Evolutionary conservation across 345 rosid genomes (phyloP), one percentile per base, ranked within the genome.

Genomic region (Eucalyptus polyanthemos): DNA sequence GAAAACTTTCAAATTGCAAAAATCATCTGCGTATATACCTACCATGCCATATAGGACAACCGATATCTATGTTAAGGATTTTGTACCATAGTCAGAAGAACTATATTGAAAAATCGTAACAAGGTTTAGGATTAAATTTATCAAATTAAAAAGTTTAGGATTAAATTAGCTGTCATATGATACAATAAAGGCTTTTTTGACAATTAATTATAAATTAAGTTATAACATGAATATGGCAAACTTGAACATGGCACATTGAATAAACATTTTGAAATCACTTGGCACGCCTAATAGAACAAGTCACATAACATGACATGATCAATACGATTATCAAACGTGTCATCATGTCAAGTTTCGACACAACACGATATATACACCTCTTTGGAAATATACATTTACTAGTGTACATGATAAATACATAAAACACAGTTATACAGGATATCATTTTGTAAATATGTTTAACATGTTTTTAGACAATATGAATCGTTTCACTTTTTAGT

Each of bases 1-100:
- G 5, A 15, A n/a, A 67, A 0, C 19, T 53, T 6, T 4, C 9
- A 15, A 60, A 60, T 6, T 60, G 69, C 31, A 27, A 67, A 65
- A 67, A 31, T 15, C 22, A 5, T 31, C 11, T 8, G 8, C 11
- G 1, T 67, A 17, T 15, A 3, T 7, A 16, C 3, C 0, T 1
- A 19, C 24, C 13, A 10, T 69, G 4, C 1, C 24, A 31, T 5
- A 0, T 17, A 31, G 42, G 24, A 69, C 7, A 9, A 2, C 4
- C 4, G 6, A 0, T 1, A 8, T 31, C 3, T 4, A 16, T 5
- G 22, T 16, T 2, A 16, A 17, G 11, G 11, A 16, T 69, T 69
- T 69, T 17, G 14, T 19, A 72, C 6, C 25, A 53, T 19, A 19
- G 58, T 16, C 9, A 53, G 10, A 53, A 19, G 24, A 53, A 53